Evolutionary conservation across 1,284 basidiomycete species (phyloP).

Genomic region (Baeospora myosura): DNA sequence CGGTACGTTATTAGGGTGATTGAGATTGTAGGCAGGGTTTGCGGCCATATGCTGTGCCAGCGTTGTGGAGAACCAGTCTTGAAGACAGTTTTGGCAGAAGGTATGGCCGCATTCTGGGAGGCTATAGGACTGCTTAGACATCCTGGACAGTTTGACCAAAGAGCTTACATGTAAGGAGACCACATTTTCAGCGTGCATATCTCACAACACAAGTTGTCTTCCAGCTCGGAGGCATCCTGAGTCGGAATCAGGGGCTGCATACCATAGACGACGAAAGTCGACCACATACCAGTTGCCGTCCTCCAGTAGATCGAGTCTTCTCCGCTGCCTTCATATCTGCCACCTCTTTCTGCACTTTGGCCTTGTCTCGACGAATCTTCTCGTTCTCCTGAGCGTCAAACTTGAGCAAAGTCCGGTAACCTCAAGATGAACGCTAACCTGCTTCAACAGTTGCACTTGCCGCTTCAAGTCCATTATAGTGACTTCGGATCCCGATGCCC

Average conservation of each 20-base stretch:
- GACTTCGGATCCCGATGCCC: background rate
- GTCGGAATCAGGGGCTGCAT: background rate
- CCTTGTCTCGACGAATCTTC: background rate
- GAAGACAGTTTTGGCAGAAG: conserved; percentile 57
- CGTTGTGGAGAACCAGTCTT: conserved; percentile 57
- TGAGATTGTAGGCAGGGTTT: conserved; percentile 39
- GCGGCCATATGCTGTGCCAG: conserved; percentile 39
- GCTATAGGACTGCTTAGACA: conserved; percentile 23
- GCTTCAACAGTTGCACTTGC: background rate
- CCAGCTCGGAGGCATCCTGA: conserved; percentile 37
- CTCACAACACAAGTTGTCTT: conserved; percentile 52
- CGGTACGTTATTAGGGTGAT: conserved; percentile 16
- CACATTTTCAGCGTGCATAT: conserved; percentile 58
- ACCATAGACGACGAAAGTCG: background rate
- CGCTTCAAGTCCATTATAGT: background rate
- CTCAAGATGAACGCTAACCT: background rate
- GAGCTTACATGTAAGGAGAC: conserved; percentile 53
- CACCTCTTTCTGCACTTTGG: background rate
- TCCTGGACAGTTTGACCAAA: conserved; percentile 4
- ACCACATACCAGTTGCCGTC: background rate
- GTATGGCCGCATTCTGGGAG: conserved; percentile 62
- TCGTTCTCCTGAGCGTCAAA: background rate
- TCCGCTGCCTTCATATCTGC: background rate
- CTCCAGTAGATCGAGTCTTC: background rate
- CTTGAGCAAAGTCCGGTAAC: background rate